These are phyloP conservation scores for Endoconidiophora polonica DNA, from an alignment of 2,329 filamentous ascomycete genomes.

Conservation along the genomic window DNA sequence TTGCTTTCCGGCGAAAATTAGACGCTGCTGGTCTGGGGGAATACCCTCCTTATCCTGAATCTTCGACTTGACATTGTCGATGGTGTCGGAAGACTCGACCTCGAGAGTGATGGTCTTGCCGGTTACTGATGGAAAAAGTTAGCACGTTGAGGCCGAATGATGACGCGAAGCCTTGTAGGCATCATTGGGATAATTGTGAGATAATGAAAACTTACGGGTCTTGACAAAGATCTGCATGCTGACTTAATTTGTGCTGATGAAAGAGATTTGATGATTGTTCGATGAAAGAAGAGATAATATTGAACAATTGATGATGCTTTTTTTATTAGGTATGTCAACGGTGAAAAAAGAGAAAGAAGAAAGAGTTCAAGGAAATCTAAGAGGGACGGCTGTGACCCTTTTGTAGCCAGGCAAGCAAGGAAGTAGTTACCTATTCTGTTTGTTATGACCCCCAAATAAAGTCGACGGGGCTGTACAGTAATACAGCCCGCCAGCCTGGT, in stretches of 20 bases:
- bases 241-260: constrained; percentile 7
- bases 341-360: constrained; percentile 13
- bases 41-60: constrained; percentile 98
- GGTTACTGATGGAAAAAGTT: constrained; percentile 37
- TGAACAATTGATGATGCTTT: constrained; percentile 8
- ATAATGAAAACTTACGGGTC: constrained; percentile 51
- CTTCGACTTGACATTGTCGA: constrained; percentile 99
- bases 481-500: not conserved
- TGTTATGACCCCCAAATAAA: not conserved
- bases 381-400: constrained; percentile 19
- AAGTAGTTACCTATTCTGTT: constrained; percentile 4
- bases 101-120: constrained; percentile 97
- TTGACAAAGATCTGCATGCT: constrained; percentile 96
- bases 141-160: constrained; percentile 26
- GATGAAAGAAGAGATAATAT: constrained; percentile 8
- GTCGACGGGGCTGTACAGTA: not conserved
- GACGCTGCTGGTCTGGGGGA: constrained; percentile 94
- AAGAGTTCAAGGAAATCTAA: constrained; percentile 10
- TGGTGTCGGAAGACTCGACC: constrained; percentile 98
- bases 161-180: no score
- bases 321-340: constrained; percentile 7
- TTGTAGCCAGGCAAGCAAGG: constrained; percentile 16
- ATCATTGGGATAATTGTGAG: no score
- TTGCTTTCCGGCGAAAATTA: constrained; percentile 99
- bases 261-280: constrained; percentile 7